These are phyloP conservation scores for Anisogramma anomala DNA, from an alignment of 2,329 filamentous ascomycete species.

Conservation along the genomic window DNA sequence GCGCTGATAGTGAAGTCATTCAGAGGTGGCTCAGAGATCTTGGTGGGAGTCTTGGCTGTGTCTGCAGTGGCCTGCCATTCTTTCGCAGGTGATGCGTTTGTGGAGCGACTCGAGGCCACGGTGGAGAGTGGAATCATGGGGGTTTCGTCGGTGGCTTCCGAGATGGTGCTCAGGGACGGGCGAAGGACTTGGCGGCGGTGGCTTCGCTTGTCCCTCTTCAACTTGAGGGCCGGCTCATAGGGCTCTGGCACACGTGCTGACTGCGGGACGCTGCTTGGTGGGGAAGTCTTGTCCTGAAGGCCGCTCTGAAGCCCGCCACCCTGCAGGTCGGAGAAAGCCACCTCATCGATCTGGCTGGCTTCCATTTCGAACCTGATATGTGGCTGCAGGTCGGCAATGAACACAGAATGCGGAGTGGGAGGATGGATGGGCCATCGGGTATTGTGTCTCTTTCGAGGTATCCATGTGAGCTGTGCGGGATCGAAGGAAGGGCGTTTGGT, in stretches of 20 bases:
- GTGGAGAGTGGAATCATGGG: not conserved
- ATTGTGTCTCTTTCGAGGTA: conserved; percentile 24
- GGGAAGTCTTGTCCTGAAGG: too few species aligned
- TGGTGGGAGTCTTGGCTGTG: conserved; percentile 14
- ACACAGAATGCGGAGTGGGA: conserved; percentile 8
- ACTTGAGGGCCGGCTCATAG: not conserved
- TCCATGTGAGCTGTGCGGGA: conserved; percentile 14
- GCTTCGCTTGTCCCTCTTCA: not conserved
- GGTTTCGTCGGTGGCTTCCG: conserved; percentile 3
- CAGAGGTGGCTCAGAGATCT: conserved; percentile 18
- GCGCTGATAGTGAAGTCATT: conserved; percentile 19
- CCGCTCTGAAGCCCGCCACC: too few species aligned
- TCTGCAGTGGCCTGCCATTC: not conserved
- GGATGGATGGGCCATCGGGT: conserved; percentile 22
- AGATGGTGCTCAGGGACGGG: conserved; percentile 5
- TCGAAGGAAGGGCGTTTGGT: conserved; percentile 2
- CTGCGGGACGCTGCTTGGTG: conserved; percentile 9
- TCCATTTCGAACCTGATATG: conserved; percentile 16
- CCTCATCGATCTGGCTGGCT: not conserved
- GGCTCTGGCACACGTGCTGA: not conserved
- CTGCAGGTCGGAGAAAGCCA: not conserved
- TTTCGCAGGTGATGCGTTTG: conserved; percentile 3
- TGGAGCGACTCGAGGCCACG: not conserved
- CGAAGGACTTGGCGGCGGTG: conserved; percentile 1
- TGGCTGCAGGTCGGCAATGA: conserved; percentile 18